Conservation (phyloP, 306 rosid genomes). For the Sphenostylis stenocarpa region DNA sequence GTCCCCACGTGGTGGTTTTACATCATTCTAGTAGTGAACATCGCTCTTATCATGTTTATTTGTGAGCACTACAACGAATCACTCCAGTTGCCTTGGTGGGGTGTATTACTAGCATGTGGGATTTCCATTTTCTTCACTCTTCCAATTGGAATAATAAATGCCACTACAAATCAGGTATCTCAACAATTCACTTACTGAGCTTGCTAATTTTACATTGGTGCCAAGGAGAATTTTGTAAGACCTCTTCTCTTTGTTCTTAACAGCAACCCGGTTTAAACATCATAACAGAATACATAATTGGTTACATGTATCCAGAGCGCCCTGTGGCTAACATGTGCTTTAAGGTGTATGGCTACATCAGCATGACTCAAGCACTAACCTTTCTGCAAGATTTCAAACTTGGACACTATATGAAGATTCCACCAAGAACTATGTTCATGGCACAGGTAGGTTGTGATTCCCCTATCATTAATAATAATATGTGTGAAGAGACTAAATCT, state of each 20-base stretch:
- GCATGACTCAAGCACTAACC: conserved; percentile 76
- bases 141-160: conserved; percentile 69
- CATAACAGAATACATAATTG: conserved; percentile 83
- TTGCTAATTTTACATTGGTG: neutral
- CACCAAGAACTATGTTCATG: conserved; percentile 88
- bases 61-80: conserved; percentile 55
- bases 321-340: conserved; percentile 98
- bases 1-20: conserved; percentile 79
- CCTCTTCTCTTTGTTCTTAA: conserved; percentile 24
- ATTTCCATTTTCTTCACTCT: conserved; percentile 64
- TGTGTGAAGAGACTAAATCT: conserved; percentile 3
- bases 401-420: conserved; percentile 97
- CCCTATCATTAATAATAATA: neutral
- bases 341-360: conserved; percentile 92
- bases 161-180: conserved; percentile 84
- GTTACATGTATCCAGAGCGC: conserved; percentile 80
- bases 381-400: conserved; percentile 80
- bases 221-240: neutral
- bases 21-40: conserved; percentile 55
- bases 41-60: conserved; percentile 58
- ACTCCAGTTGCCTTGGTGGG: conserved; percentile 95
- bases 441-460: conserved; percentile 62
- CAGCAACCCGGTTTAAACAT: conserved; percentile 84
- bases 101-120: conserved; percentile 70
- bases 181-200: neutral